phyloP scores from a whole-genome alignment of 345 rosid genomes.

The Populus nigra region DNA sequence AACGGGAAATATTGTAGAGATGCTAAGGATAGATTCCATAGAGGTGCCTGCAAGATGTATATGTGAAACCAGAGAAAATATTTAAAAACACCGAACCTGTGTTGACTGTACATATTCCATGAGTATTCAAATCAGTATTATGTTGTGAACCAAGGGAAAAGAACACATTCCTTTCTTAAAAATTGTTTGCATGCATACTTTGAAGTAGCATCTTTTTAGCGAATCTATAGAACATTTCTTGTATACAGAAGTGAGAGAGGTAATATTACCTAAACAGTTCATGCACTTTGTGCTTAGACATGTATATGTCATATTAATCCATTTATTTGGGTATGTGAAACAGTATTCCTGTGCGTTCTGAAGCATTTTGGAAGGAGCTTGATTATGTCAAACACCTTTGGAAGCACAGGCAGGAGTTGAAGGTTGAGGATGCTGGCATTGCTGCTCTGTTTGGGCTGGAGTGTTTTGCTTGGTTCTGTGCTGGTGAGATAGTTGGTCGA shows the following conservation, averaged over 20 bases:
- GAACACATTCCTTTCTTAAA: not conserved
- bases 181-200: not conserved
- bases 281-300: not conserved
- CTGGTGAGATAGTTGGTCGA: constrained; percentile 68
- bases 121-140: not conserved
- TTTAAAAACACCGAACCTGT: not conserved
- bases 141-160: not conserved
- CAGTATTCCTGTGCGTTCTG: constrained; percentile 57
- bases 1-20: not conserved
- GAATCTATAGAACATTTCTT: not conserved
- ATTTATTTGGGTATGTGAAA: not conserved
- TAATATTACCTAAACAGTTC: not conserved
- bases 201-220: not conserved
- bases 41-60: not conserved
- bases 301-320: not conserved
- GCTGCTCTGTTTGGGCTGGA: constrained; percentile 69
- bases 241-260: not conserved
- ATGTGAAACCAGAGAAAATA: not conserved
- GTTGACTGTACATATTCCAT: not conserved
- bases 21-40: not conserved
- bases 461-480: constrained; percentile 71
- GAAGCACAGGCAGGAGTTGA: constrained; percentile 59
- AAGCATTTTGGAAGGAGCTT: constrained; percentile 63
- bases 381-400: constrained; percentile 48
- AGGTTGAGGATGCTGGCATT: constrained; percentile 61